Evolutionary conservation across 495 filamentous ascomycete species (phyloP).

Genomic region (Bathelium albidoporum): DNA sequence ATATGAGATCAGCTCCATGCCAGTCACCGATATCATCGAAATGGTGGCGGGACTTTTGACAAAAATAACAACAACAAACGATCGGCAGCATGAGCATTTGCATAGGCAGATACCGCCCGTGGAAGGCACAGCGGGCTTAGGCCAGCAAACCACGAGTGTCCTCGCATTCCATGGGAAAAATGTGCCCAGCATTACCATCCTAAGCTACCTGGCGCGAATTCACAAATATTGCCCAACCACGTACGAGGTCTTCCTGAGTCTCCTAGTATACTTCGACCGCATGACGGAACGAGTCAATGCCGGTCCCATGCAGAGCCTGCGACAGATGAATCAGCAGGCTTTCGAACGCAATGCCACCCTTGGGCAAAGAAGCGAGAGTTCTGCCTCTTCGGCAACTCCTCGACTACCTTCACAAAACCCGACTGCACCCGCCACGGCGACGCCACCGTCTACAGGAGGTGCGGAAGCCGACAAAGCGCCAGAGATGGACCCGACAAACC

Average conservation of each 20-base stretch:
- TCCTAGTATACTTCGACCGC: conserved; percentile 95
- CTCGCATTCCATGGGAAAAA: conserved; percentile 99
- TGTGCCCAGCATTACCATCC: conserved; percentile 90
- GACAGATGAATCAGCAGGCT: conserved; percentile 33
- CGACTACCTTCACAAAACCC: conserved; percentile 14
- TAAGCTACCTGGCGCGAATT: conserved; percentile 91
- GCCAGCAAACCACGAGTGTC: conserved; percentile 74
- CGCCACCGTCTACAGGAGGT: conserved; percentile 27
- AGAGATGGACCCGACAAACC: conserved; percentile 19
- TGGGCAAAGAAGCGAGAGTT: conserved; percentile 19
- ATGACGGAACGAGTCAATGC: conserved; percentile 96
- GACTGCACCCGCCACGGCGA: conserved; percentile 14
- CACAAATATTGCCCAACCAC: conserved; percentile 99
- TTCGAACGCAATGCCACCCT: conserved; percentile 18
- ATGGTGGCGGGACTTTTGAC: conserved; percentile 98
- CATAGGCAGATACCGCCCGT: conserved; percentile 59
- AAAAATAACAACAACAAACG: conserved; percentile 96
- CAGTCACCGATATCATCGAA: conserved; percentile 94
- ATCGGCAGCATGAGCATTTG: conserved; percentile 76
- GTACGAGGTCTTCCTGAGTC: conserved; percentile 92
- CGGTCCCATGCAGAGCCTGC: conserved; percentile 42
- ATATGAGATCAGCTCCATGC: conserved; percentile 98
- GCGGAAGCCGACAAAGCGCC: conserved; percentile 28
- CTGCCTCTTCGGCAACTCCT: conserved; percentile 16
- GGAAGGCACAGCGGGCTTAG: conserved; percentile 56